phyloP scores from a whole-genome alignment of 2,329 filamentous ascomycete species.

The Lachnellula hyalina region DNA sequence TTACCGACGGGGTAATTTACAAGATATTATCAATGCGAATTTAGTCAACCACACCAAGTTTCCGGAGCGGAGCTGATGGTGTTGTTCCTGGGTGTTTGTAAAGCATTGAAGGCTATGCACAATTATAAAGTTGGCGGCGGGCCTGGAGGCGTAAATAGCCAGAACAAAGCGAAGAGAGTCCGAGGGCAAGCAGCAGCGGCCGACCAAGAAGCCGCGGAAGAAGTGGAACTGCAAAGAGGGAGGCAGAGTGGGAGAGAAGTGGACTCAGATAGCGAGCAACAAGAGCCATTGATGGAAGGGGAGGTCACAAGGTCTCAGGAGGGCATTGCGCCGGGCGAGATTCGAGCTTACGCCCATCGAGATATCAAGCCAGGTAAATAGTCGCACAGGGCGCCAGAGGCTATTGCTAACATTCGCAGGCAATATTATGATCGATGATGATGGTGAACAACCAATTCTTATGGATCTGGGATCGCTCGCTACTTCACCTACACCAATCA shows the following conservation, averaged over 20 bases:
- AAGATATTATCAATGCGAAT: conserved; percentile 98
- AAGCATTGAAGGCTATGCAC: conserved; percentile 85
- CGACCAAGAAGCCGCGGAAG: conserved; percentile 37
- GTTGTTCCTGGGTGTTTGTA: conserved; percentile 86
- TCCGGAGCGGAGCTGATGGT: conserved; percentile 82
- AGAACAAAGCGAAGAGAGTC: conserved; percentile 41
- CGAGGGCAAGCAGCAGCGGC: conserved; percentile 33
- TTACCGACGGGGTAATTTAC: conserved; percentile 89
- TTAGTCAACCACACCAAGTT: conserved; percentile 91
- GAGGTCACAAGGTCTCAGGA: conserved; percentile 65
- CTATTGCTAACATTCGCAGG: conserved; percentile 38
- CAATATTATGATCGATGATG: conserved; percentile 98
- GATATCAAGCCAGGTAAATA: conserved; percentile 90
- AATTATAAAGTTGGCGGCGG: conserved; percentile 68
- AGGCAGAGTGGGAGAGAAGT: conserved; percentile 38
- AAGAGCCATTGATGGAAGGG: conserved; percentile 76
- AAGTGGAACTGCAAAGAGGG: conserved; percentile 33
- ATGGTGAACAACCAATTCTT: conserved; percentile 80
- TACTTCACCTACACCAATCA: conserved; percentile 81
- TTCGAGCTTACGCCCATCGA: conserved; percentile 82
- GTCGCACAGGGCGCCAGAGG: background rate
- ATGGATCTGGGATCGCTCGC: conserved; percentile 96
- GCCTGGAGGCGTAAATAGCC: conserved; percentile 43
- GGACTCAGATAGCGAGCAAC: conserved; percentile 67
- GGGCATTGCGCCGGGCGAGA: conserved; percentile 61